A percentile compares a stretch with the other conserved stretches of the same genome.
Conservation (phyloP, 2,329 filamentous ascomycete genomes). For the Fusarium cyanostomum region DNA sequence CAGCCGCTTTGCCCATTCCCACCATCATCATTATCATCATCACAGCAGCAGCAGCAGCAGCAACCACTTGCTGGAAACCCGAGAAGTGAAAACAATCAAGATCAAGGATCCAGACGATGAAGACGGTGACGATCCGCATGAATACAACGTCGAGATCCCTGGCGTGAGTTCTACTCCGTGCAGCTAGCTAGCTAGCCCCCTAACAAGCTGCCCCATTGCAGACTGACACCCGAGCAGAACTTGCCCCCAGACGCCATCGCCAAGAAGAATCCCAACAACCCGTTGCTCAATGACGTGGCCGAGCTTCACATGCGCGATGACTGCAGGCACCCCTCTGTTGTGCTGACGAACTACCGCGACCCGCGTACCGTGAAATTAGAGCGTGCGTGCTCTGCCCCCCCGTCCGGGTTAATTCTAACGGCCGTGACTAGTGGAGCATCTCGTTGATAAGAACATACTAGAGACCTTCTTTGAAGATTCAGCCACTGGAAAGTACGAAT, state of each 20-base stretch:
- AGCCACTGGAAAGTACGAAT: not conserved
- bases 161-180: too few species aligned
- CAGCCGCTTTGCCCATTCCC: not conserved
- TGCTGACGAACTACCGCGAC: not conserved
- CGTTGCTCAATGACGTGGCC: not conserved
- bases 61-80: not conserved
- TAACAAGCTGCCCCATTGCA: too few species aligned
- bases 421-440: slow-evolving; percentile 4
- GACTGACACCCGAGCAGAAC: too few species aligned
- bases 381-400: not conserved
- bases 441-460: not conserved
- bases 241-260: too few species aligned
- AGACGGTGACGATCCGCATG: not conserved
- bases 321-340: too few species aligned
- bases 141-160: not conserved
- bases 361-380: not conserved
- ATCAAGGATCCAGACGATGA: not conserved
- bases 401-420: not conserved
- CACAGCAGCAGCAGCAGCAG: not conserved
- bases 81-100: not conserved
- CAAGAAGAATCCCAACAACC: too few species aligned
- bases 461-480: not conserved
- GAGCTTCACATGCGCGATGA: too few species aligned
- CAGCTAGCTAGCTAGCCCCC: too few species aligned
- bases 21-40: not conserved